Evolutionary conservation across 345 rosid genomes (phyloP), one percentile per base, ranked within the genome.

Genomic region (Sapria himalayana): DNA sequence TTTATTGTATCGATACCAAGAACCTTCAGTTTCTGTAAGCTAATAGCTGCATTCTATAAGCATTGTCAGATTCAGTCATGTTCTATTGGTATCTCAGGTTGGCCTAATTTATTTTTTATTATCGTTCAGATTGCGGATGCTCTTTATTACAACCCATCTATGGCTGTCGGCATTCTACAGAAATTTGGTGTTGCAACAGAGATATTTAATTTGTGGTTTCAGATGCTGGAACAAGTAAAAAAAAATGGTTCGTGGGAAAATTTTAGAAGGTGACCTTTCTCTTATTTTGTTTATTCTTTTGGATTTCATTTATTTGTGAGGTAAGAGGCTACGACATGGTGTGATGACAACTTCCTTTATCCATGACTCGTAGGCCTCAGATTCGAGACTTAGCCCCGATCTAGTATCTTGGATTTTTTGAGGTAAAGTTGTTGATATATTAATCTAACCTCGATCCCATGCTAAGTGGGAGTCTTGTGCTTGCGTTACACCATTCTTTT

Each of bases 171-270:
- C 63, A 61, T 84, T 52, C 56, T 91, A 67, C 79, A 73, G 52
- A 91, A 65, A 53, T 74, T 78, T 40, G 81, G 94, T 51, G 78
- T 91, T 56, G 67, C 75, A 14, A 54, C 70, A 8, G 89, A 73
- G 37, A 65, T 80, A 18, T 91, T 91, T 55, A 65, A 59, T 60
- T 76, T 84, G 25, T 91, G 99, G 99, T 91, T 84, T 61, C 85
- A 75, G 62, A 75, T 91, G 94, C 57, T 91, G 72, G 76, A 80
- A 58, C 89, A 84, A 77, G 73, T 64, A 50, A 80, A 64, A 66
- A 91, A 73, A 61, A 84, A 76, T 70, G 99, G 99, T 31, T 48
- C 37, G 14, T 73, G 57, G 18, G 75, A 59, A 43, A 80, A 91
- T 59, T 91, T 91, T 62, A 91, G 67, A 60, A 76, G 94, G 99